These are phyloP conservation scores for Sonneratia alba DNA, from an alignment of 345 rosid species.

Conservation along the genomic window DNA sequence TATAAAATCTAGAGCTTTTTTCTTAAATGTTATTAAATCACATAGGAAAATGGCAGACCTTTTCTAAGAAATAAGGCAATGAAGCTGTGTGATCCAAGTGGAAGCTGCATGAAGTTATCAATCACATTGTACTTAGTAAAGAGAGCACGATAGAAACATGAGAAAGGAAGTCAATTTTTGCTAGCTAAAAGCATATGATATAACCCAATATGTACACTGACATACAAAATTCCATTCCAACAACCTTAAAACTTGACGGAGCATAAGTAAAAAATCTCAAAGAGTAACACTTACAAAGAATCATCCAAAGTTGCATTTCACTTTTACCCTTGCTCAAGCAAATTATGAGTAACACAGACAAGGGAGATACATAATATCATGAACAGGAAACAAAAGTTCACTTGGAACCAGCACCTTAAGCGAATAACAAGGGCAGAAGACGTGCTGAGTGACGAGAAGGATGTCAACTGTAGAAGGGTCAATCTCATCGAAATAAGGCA, in stretches of 20 bases:
- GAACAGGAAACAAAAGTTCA: neutral
- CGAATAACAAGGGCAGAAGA: slow-evolving; percentile 1
- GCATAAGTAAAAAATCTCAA: neutral
- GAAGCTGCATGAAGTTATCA: slow-evolving; percentile 54
- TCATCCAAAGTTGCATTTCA: too few relatives aligned
- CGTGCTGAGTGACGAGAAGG: slow-evolving; percentile 84
- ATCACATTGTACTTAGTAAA: neutral
- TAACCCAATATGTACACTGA: too few relatives aligned
- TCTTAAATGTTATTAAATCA: neutral
- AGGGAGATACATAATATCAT: neutral
- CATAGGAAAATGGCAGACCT: slow-evolving; percentile 32
- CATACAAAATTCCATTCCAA: too few relatives aligned
- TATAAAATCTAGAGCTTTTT: neutral
- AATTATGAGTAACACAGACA: neutral
- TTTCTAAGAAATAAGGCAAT: slow-evolving; percentile 83
- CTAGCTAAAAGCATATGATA: too few relatives aligned
- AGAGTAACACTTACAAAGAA: neutral
- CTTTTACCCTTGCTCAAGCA: neutral
- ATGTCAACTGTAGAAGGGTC: slow-evolving; percentile 85
- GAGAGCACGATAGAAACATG: neutral
- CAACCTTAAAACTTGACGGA: neutral
- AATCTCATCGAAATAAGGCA: slow-evolving; percentile 91
- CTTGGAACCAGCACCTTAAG: neutral
- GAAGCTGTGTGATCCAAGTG: slow-evolving; percentile 99
- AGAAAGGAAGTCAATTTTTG: too few relatives aligned